phyloP scores from a whole-genome alignment of 1,139 yeast species.

The Pneumocystis carinii region DNA sequence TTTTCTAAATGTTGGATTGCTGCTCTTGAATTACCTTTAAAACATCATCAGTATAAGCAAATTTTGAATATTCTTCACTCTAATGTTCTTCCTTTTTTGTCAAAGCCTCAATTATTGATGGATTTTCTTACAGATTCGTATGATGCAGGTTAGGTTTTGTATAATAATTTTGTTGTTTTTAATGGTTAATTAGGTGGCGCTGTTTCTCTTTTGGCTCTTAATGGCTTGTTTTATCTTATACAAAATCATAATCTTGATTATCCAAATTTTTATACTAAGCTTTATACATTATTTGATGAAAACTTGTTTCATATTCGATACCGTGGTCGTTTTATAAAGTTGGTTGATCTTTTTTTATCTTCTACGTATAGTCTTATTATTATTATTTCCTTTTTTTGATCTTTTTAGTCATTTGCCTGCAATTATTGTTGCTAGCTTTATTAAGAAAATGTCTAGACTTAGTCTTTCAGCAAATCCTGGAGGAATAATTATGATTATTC shows the following conservation, averaged over 20 bases:
- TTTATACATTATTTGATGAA: constrained; percentile 59
- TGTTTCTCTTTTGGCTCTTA: constrained; percentile 66
- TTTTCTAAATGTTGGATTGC: constrained; percentile 58
- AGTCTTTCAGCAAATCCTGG: constrained; percentile 75
- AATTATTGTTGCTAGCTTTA: constrained; percentile 70
- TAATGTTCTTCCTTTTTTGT: constrained; percentile 65
- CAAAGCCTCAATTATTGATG: constrained; percentile 71
- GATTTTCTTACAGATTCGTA: constrained; percentile 87
- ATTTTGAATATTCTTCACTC: constrained; percentile 62
- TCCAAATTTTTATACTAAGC: constrained; percentile 74
- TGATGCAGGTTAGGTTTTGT: constrained; percentile 32
- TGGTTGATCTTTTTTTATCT: constrained; percentile 69
- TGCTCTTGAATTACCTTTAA: constrained; percentile 36
- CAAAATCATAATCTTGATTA: constrained; percentile 72
- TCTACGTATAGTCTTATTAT: constrained; percentile 34
- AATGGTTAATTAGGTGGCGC: constrained; percentile 27
- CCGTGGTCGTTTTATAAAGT: constrained; percentile 74
- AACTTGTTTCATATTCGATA: constrained; percentile 65
- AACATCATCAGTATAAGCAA: constrained; percentile 47
- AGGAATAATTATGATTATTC: constrained; percentile 73
- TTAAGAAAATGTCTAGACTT: constrained; percentile 64
- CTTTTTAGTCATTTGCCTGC: constrained; percentile 50
- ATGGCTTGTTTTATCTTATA: constrained; percentile 78
- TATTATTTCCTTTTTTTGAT: neutral
- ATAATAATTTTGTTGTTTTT: neutral